These are phyloP conservation scores for Jacaranda copaia DNA, from an alignment of 257 asterid genomes.

Conservation along the genomic window DNA sequence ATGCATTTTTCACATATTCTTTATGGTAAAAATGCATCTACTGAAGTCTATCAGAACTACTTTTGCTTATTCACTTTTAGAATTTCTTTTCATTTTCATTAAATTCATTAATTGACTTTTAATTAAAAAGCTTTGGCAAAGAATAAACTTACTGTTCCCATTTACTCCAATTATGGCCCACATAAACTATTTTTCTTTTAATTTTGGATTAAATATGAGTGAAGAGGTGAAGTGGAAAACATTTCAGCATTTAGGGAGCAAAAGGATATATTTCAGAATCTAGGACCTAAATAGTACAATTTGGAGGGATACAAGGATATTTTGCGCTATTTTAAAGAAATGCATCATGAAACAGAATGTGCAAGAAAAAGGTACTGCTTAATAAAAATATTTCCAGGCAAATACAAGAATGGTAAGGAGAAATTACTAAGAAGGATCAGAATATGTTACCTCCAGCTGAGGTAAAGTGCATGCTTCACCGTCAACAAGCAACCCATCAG, in stretches of 20 bases:
- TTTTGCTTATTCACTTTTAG: background rate
- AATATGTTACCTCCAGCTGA: conserved; percentile 75
- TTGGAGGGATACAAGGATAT: background rate
- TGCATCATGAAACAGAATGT: background rate
- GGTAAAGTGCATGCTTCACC: conserved; percentile 92
- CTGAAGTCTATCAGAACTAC: background rate
- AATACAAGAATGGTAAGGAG: background rate
- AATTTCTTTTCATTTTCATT: background rate
- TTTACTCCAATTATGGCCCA: background rate
- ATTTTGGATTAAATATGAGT: background rate
- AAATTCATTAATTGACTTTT: background rate
- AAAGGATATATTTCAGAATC: background rate
- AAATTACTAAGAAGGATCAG: background rate
- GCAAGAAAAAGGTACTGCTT: conserved; percentile 3
- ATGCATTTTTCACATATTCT: background rate
- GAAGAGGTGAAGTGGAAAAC: background rate
- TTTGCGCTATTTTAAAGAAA: background rate
- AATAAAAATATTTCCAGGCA: background rate
- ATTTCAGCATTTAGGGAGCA: background rate
- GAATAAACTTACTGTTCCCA: background rate
- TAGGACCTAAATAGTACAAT: background rate
- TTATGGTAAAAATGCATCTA: background rate
- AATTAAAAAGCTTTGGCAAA: background rate
- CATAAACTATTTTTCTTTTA: background rate
- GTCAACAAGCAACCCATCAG: conserved; percentile 89